phyloP scores from a whole-genome alignment of 179 eudicot species.

The Pouteria campechiana region DNA sequence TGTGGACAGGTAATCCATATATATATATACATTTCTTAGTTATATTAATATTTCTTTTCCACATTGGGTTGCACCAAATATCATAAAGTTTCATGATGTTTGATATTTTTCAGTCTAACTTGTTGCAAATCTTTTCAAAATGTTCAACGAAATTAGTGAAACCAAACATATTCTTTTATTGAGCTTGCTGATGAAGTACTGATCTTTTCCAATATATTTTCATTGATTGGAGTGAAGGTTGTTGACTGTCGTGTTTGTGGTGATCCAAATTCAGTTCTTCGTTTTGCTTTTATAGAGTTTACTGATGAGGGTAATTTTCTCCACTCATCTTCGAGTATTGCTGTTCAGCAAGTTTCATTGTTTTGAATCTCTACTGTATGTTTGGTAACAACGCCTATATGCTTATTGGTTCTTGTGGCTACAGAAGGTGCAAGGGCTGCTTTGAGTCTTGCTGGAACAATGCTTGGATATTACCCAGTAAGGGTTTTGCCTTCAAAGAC shows the following conservation, averaged over 20 bases:
- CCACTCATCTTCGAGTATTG: too few species aligned
- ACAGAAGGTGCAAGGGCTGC: constrained; percentile 65
- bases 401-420: constrained; percentile 4
- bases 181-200: constrained; percentile 1
- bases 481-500: constrained; percentile 70
- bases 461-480: constrained; percentile 73
- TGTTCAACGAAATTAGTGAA: too few species aligned
- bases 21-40: too few species aligned
- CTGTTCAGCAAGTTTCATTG: too few species aligned
- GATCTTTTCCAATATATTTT: not conserved
- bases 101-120: not conserved
- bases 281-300: constrained; percentile 48
- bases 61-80: too few species aligned
- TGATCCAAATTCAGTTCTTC: constrained; percentile 45
- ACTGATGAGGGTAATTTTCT: constrained; percentile 38
- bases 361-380: too few species aligned
- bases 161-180: not conserved
- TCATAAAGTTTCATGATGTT: not conserved
- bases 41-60: too few species aligned
- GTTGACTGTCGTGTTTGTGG: constrained; percentile 53
- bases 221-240: constrained; percentile 14
- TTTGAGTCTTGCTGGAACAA: constrained; percentile 47
- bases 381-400: too few species aligned
- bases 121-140: not conserved
- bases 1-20: constrained; percentile 63